Base-by-base conservation (phyloP, 2,329 filamentous ascomycete species). In the Xylariaceae sp. region DNA sequence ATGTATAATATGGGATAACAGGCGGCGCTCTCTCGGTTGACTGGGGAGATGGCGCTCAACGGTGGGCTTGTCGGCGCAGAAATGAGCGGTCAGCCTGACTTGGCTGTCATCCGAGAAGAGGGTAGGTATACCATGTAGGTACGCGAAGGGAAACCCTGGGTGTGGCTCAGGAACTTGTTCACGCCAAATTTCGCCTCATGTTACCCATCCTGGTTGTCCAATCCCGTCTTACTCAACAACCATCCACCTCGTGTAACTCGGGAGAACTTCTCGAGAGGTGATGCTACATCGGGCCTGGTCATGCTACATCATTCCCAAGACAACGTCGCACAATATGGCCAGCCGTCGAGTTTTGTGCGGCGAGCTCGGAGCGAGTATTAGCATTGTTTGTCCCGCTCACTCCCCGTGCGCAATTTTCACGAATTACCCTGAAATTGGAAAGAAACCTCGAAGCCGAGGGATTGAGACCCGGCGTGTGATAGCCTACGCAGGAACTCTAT, bases 321-420 rank as follows among this genome's bases (percentile, higher is more conserved):
- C 49, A 54, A 53, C 22, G 55, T 59, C 47, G 39, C 52, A 59
- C 52, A 18, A 12, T 47, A 59, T 48, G 45, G 49, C 47, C 47
- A 49, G 22, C 26, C 5, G 34, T 41, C 9, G 29, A 50, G 45
- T 29, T 19, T 12, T 43, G 51, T 50, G 47, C 42, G 48, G 55
- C 49, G 34, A 26, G 26, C 8, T 5, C 8, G 26, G 4, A 26
- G 26, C 26, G 26, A 34, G 21, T 22, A 34, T 29, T 26, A 13
- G 29, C 16, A 6, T 15, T 56, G 30, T 48, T 56, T 56, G 47
- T 46, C 43, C 29, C 34, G 13, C 40, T 41, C 32, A 39, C 22
- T 16, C 16, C 29, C 16, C 29, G 29, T 41, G 3, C 43, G 42
- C 22, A 21, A 43, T 26, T 45, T 12, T 30, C 42, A 36, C 22